phyloP scores from a whole-genome alignment of 2,329 filamentous ascomycete genomes.

The Cercospora citrullina region DNA sequence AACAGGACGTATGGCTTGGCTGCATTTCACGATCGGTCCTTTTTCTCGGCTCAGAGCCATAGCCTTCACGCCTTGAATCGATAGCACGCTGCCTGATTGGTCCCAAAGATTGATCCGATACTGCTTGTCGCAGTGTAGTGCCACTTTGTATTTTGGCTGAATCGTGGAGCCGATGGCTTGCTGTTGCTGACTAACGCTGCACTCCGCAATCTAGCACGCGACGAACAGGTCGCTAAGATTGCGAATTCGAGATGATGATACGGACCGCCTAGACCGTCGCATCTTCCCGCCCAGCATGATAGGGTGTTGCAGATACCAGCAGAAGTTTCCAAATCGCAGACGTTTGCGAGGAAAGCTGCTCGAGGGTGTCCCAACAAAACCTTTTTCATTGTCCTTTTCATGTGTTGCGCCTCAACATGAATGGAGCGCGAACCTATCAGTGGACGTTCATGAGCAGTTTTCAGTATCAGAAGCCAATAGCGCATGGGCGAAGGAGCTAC shows the following conservation, averaged over 20 bases:
- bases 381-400: constrained; percentile 4
- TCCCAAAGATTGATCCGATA: background rate
- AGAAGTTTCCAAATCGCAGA: background rate
- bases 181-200: background rate
- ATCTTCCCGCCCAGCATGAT: background rate
- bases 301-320: background rate
- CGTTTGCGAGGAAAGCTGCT: background rate
- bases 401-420: constrained; percentile 3
- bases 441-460: background rate
- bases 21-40: background rate
- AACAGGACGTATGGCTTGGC: background rate
- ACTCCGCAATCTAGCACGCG: constrained; percentile 3
- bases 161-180: background rate
- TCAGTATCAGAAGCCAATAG: background rate
- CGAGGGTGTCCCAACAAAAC: constrained; percentile 1
- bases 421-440: background rate
- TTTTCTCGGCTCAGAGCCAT: background rate
- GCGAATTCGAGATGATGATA: background rate
- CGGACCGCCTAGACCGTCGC: background rate
- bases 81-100: background rate
- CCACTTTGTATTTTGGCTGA: background rate
- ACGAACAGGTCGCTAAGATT: background rate
- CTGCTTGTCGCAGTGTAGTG: constrained; percentile 1
- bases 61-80: background rate
- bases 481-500: background rate